phyloP scores from a whole-genome alignment of 257 asterid genomes.

The Ehretia macrophylla region DNA sequence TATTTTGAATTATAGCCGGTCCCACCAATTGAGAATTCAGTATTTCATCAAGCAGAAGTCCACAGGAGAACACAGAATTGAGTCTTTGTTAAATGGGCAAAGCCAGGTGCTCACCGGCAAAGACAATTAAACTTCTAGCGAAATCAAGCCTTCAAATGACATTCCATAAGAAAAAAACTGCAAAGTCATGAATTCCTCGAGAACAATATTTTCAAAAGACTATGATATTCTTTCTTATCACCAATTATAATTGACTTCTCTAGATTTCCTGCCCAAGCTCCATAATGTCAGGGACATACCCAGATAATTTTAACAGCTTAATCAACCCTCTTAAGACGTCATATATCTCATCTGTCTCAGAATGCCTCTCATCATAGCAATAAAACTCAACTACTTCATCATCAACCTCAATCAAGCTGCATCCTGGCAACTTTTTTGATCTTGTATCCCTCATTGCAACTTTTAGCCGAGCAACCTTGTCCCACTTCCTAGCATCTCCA shows the following conservation, averaged over 20 bases:
- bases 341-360: conserved; percentile 42
- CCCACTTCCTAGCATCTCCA: conserved; percentile 71
- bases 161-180: too few relatives aligned
- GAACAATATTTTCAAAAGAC: too few relatives aligned
- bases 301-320: conserved; percentile 34
- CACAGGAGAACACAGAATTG: too few relatives aligned
- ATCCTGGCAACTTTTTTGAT: conserved; percentile 60
- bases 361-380: conserved; percentile 67
- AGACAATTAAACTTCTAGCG: too few relatives aligned
- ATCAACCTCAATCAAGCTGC: conserved; percentile 61
- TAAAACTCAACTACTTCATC: conserved; percentile 57
- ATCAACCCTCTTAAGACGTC: conserved; percentile 51
- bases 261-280: conserved; percentile 29
- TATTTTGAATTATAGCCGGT: too few relatives aligned
- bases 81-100: too few relatives aligned
- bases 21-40: too few relatives aligned
- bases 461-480: conserved; percentile 56
- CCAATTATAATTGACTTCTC: neutral
- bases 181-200: too few relatives aligned
- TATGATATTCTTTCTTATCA: too few relatives aligned
- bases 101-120: too few relatives aligned
- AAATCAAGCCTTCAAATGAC: too few relatives aligned
- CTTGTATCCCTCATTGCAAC: conserved; percentile 65
- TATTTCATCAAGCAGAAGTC: too few relatives aligned
- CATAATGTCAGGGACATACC: conserved; percentile 15